Conservation (phyloP, 2,329 filamentous ascomycete genomes). For the Penicillium sp. region DNA sequence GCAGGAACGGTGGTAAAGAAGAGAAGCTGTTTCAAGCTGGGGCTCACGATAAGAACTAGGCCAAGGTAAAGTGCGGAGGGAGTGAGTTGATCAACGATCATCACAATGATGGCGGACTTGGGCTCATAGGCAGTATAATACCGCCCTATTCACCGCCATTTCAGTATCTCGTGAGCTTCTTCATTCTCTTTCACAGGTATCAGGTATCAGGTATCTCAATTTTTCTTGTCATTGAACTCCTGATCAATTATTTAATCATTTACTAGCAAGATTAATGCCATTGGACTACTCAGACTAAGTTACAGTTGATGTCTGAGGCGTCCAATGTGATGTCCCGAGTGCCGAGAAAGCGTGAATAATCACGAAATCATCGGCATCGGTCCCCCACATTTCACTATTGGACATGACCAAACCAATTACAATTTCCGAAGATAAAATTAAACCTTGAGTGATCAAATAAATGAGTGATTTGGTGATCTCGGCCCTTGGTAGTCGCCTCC, state of each 20-base stretch:
- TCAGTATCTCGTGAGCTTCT: neutral
- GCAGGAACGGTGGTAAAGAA: no score
- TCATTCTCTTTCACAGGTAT: neutral
- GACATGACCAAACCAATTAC: neutral
- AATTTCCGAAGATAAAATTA: neutral
- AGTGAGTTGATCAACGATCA: constrained; percentile 1
- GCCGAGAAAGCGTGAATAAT: constrained; percentile 23
- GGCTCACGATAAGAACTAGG: neutral
- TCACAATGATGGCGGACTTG: constrained; percentile 13
- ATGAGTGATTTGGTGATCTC: neutral
- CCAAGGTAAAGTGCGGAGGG: neutral
- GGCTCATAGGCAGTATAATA: constrained; percentile 8
- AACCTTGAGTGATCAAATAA: neutral
- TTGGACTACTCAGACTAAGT: neutral
- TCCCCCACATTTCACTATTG: neutral
- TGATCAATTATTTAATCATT: no score
- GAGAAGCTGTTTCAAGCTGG: neutral
- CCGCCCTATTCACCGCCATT: constrained; percentile 14
- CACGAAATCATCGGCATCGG: constrained; percentile 15
- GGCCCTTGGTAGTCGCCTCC: neutral
- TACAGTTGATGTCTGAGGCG: neutral
- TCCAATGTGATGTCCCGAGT: neutral
- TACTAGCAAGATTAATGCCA: neutral
- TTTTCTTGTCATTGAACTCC: no score
- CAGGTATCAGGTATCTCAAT: no score